phyloP scores from a whole-genome alignment of 2,329 filamentous ascomycete species.

The Elsinoe australis region DNA sequence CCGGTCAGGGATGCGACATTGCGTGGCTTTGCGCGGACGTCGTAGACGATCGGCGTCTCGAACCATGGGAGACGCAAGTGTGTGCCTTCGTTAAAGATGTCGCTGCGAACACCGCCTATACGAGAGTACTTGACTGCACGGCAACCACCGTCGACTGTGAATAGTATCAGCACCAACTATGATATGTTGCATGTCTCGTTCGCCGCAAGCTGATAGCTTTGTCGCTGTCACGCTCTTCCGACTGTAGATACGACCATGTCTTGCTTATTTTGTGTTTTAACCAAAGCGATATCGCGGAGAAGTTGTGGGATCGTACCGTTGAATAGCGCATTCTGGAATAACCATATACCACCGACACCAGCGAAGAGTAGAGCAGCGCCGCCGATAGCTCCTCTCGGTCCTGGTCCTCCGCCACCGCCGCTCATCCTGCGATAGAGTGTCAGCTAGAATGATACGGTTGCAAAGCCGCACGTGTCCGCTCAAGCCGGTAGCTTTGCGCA shows the following conservation, averaged over 20 bases:
- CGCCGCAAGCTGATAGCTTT: too few relatives aligned
- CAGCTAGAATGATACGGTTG: slow-evolving; percentile 3
- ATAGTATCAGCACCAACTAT: slow-evolving; percentile 21
- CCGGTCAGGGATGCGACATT: slow-evolving; percentile 95
- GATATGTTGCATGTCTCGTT: background rate
- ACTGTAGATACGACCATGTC: too few relatives aligned
- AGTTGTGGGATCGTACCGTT: slow-evolving; percentile 51
- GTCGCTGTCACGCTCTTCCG: too few relatives aligned
- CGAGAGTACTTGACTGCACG: slow-evolving; percentile 95
- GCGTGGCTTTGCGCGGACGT: slow-evolving; percentile 93
- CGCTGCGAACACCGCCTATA: slow-evolving; percentile 83
- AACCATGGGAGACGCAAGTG: slow-evolving; percentile 94
- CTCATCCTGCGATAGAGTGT: slow-evolving; percentile 34
- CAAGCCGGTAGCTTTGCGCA: too few relatives aligned
- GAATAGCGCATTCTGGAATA: slow-evolving; percentile 59
- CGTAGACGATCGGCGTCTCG: slow-evolving; percentile 92
- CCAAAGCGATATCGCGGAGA: too few relatives aligned
- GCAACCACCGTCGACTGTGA: slow-evolving; percentile 86
- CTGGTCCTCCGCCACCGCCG: slow-evolving; percentile 41
- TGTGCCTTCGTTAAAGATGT: slow-evolving; percentile 95
- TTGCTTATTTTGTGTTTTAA: too few relatives aligned
- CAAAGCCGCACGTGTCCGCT: too few relatives aligned
- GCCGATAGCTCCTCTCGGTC: slow-evolving; percentile 46
- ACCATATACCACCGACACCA: slow-evolving; percentile 43
- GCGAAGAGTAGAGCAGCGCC: slow-evolving; percentile 50